These are phyloP conservation scores for Atkinsonella texensis DNA, from an alignment of 2,329 filamentous ascomycete genomes.

Conservation along the genomic window DNA sequence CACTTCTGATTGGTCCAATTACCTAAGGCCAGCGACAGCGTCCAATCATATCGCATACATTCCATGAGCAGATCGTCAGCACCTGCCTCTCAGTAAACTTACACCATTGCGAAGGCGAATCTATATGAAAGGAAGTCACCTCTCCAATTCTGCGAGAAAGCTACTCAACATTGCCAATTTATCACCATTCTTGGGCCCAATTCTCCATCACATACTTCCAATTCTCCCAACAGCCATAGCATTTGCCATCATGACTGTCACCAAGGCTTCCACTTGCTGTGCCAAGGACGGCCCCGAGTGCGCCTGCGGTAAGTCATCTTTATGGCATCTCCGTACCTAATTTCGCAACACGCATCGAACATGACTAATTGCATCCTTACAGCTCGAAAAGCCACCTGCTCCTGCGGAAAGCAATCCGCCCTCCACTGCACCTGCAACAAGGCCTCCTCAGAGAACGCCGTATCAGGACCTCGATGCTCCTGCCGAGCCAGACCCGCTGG, in stretches of 20 bases:
- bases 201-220: background rate
- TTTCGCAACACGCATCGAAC: background rate
- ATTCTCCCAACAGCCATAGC: slow-evolving; percentile 4
- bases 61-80: background rate
- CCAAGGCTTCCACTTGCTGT: slow-evolving; percentile 41
- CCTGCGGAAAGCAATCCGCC: slow-evolving; percentile 78
- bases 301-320: slow-evolving; percentile 40
- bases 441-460: slow-evolving; percentile 60
- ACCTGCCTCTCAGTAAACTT: background rate
- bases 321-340: background rate
- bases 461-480: slow-evolving; percentile 65
- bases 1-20: background rate
- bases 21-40: background rate
- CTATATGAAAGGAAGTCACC: background rate
- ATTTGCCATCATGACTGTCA: slow-evolving; percentile 19
- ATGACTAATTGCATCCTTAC: background rate
- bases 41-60: slow-evolving; percentile 1
- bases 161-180: background rate
- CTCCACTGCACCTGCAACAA: slow-evolving; percentile 80
- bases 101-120: background rate
- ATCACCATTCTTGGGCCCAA: background rate
- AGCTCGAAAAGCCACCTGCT: slow-evolving; percentile 63
- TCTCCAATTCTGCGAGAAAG: background rate
- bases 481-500: slow-evolving; percentile 72
- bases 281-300: slow-evolving; percentile 40